Evolutionary conservation across 1,284 basidiomycete species (phyloP).

Genomic region (Stygiomarasmius scandens): DNA sequence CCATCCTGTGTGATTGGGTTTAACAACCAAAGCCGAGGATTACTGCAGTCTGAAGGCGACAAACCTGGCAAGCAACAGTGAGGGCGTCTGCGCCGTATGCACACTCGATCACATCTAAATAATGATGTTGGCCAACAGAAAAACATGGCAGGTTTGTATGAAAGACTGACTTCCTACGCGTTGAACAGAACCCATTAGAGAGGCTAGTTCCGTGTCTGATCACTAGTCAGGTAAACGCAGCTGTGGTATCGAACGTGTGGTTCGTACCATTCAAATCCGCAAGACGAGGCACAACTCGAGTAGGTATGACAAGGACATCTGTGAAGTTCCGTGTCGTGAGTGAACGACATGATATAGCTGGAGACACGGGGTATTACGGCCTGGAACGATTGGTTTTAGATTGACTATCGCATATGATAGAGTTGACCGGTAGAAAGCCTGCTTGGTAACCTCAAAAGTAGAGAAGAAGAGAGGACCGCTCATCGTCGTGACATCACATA

Average conservation of each 20-base stretch:
- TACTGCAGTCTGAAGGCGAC: too few species aligned
- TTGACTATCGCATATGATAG: constrained; percentile 87
- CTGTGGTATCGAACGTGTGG: too few species aligned
- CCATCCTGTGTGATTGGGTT: constrained; percentile 73
- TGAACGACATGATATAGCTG: constrained; percentile 4
- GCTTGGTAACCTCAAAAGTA: constrained; percentile 81
- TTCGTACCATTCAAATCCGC: constrained; percentile 71
- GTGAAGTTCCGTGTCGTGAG: constrained; percentile 2
- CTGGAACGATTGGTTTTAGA: constrained; percentile 89
- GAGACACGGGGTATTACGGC: constrained; percentile 62
- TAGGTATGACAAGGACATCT: constrained; percentile 91
- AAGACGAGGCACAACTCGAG: constrained; percentile 74
- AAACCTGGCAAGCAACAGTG: constrained; percentile 83
- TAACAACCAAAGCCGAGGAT: too few species aligned
- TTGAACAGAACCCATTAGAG: constrained; percentile 79
- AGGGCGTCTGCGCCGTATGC: constrained; percentile 77
- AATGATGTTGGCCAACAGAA: neutral
- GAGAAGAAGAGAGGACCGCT: constrained; percentile 67
- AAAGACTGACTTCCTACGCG: constrained; percentile 51
- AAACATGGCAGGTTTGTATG: neutral
- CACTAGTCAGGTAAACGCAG: too few species aligned
- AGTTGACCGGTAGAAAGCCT: constrained; percentile 76
- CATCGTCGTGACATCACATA: constrained; percentile 28
- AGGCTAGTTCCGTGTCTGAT: constrained; percentile 67
- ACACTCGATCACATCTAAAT: constrained; percentile 55